phyloP scores from a whole-genome alignment of 2,329 filamentous ascomycete species.

The Phaeoacremonium minimum region DNA sequence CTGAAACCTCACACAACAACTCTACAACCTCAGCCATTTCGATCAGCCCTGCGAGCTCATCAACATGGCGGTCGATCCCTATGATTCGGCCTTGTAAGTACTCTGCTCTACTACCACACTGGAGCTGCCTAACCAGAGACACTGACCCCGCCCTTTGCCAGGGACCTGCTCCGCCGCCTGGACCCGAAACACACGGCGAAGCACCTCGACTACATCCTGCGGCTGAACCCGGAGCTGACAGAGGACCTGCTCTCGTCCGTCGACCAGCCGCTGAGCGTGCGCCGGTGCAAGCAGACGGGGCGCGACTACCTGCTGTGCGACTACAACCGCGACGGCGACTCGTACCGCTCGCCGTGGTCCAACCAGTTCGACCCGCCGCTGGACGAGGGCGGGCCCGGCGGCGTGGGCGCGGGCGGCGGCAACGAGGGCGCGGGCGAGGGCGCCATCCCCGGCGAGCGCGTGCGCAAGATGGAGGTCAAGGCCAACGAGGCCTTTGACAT shows the following conservation, averaged over 20 bases:
- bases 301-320: slow-evolving; percentile 98
- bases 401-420: slow-evolving; percentile 43
- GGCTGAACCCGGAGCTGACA: slow-evolving; percentile 83
- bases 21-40: too few species aligned
- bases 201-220: slow-evolving; percentile 86
- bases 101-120: slow-evolving; percentile 6
- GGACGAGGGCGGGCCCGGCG: slow-evolving; percentile 51
- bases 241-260: slow-evolving; percentile 98
- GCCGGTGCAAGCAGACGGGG: slow-evolving; percentile 81
- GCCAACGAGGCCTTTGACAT: slow-evolving; percentile 97
- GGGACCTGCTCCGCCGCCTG: slow-evolving; percentile 95
- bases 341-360: slow-evolving; percentile 97
- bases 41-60: too few species aligned
- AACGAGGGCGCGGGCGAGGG: slow-evolving; percentile 67
- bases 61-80: slow-evolving; percentile 50
- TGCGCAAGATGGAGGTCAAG: slow-evolving; percentile 88
- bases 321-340: slow-evolving; percentile 98
- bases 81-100: slow-evolving; percentile 72
- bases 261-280: slow-evolving; percentile 86
- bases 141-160: slow-evolving; percentile 30
- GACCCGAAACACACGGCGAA: slow-evolving; percentile 87
- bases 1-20: too few species aligned
- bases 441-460: slow-evolving; percentile 82
- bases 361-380: slow-evolving; percentile 96
- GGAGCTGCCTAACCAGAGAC: slow-evolving; percentile 1